Conservation (phyloP, 2,329 filamentous ascomycete species). For the Sporothrix euskadiensis region DNA sequence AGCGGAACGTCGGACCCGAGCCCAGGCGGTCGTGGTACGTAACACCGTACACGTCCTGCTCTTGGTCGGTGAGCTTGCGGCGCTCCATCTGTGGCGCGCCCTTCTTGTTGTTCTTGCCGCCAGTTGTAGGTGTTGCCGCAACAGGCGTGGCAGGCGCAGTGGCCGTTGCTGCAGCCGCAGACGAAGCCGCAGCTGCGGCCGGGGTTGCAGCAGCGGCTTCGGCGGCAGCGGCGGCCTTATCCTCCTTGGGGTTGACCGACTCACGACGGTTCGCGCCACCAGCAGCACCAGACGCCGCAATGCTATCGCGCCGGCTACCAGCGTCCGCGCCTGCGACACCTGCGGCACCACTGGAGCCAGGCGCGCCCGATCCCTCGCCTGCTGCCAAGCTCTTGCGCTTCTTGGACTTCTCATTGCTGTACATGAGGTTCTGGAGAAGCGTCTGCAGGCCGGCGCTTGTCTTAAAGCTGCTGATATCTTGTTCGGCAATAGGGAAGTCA, state of each 20-base stretch:
- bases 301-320: constrained; percentile 54
- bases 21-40: constrained; percentile 81
- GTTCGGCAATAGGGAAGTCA: constrained; percentile 71
- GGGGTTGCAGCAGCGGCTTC: constrained; percentile 26
- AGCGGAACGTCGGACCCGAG: constrained; percentile 85
- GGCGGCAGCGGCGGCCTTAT: constrained; percentile 2
- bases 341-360: constrained; percentile 34
- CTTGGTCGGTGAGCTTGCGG: constrained; percentile 70
- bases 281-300: constrained; percentile 47
- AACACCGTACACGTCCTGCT: constrained; percentile 80
- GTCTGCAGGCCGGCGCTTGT: constrained; percentile 77
- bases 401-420: constrained; percentile 77
- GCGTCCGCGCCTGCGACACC: constrained; percentile 33
- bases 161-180: constrained; percentile 39
- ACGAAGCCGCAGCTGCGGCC: background rate
- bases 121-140: constrained; percentile 21
- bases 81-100: constrained; percentile 54
- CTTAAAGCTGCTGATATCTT: constrained; percentile 76
- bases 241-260: constrained; percentile 14
- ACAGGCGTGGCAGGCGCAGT: constrained; percentile 41
- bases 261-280: constrained; percentile 32
- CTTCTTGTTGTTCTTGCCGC: constrained; percentile 51
- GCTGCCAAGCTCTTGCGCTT: constrained; percentile 75
- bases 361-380: constrained; percentile 52
- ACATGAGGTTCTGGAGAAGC: constrained; percentile 77